Base-by-base conservation (phyloP, 1,139 yeast genomes). In the Geotrichum phurueaensis region DNA sequence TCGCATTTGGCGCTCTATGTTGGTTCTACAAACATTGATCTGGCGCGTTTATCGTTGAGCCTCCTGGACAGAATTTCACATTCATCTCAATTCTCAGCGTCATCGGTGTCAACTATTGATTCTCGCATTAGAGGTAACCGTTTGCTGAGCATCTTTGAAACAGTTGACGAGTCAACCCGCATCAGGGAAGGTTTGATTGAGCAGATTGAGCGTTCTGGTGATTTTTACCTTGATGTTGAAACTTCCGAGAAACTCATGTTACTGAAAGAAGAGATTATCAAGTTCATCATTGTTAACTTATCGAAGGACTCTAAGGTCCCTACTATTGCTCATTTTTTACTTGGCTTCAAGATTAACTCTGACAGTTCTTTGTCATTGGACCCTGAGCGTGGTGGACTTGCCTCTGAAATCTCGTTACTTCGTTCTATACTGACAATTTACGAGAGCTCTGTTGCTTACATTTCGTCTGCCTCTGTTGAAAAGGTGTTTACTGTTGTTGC, bases 161-260 rank as follows among this genome's bases (percentile, higher is more conserved):
- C 89, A 18, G 83, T 88, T 39, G 89, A 87, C 67, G 97, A 91
- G 67, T 70, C 78, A 0, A 73, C 76, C 4, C 81, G 91, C 64
- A 87, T 94, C 53, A 84, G 87, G 65, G 83, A 81, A 67, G 85
- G 91, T 0, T 84, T 91, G 63, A 84, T 89, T 55, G 82, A 83
- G 57, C 96, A 89, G 68, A 75, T 92, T 53, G 87, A 83, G 54
- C 67, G 82, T 12, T 76, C 77, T 59, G 76, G 75, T 55, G 75
- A 68, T 43, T 59, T 54, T 10, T 66, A 54, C 23, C 48, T 36
- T 27, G 56, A 68, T 49, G 74, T 65, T 70, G 73, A 57, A 48
- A 63, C 62, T 6, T 51, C 58, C 15, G 65, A 64, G 23, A 49
- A 72, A 15, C 73, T 75, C 3, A 72, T 86, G 29, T 75, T 74